Evolutionary conservation across 2,329 filamentous ascomycete species (phyloP).

Genomic region (Colletotrichum incanum): DNA sequence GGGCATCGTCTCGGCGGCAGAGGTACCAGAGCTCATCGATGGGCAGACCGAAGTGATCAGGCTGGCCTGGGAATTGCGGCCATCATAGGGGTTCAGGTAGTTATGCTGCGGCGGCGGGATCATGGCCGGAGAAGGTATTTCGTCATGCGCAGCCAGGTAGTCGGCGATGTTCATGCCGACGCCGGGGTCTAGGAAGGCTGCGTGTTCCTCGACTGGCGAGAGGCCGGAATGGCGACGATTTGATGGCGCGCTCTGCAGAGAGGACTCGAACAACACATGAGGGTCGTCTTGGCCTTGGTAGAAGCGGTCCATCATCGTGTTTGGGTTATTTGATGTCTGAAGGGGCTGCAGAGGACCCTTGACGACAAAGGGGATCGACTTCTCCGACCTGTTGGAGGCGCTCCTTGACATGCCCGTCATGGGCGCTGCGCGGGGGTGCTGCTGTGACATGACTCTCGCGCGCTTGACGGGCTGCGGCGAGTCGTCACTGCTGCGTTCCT

Average conservation of each 20-base stretch:
- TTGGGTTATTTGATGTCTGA: slow-evolving; percentile 45
- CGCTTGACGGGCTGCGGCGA: slow-evolving; percentile 51
- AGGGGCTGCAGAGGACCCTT: slow-evolving; percentile 54
- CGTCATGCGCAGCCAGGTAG: slow-evolving; percentile 54
- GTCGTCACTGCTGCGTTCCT: slow-evolving; percentile 48
- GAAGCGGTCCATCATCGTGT: slow-evolving; percentile 50
- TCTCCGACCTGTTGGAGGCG: slow-evolving; percentile 59
- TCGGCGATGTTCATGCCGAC: slow-evolving; percentile 57
- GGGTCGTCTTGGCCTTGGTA: slow-evolving; percentile 53
- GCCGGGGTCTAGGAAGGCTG: slow-evolving; percentile 45
- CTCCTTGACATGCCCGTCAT: slow-evolving; percentile 52
- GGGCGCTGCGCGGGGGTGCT: slow-evolving; percentile 43
- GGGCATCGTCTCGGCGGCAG: slow-evolving; percentile 56
- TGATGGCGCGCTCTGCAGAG: slow-evolving; percentile 48
- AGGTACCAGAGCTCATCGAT: slow-evolving; percentile 60
- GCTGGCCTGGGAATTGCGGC: slow-evolving; percentile 43
- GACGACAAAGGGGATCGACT: slow-evolving; percentile 57
- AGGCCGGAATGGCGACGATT: slow-evolving; percentile 49
- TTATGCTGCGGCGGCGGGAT: slow-evolving; percentile 44
- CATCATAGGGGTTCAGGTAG: slow-evolving; percentile 46
- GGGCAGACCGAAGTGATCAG: slow-evolving; percentile 57
- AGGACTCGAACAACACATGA: slow-evolving; percentile 43
- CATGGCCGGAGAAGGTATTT: slow-evolving; percentile 48
- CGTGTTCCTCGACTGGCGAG: slow-evolving; percentile 56
- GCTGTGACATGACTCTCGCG: slow-evolving; percentile 54